Base-by-base conservation (phyloP, 1,139 yeast species). In the Sugiyamaella xylanicola region DNA sequence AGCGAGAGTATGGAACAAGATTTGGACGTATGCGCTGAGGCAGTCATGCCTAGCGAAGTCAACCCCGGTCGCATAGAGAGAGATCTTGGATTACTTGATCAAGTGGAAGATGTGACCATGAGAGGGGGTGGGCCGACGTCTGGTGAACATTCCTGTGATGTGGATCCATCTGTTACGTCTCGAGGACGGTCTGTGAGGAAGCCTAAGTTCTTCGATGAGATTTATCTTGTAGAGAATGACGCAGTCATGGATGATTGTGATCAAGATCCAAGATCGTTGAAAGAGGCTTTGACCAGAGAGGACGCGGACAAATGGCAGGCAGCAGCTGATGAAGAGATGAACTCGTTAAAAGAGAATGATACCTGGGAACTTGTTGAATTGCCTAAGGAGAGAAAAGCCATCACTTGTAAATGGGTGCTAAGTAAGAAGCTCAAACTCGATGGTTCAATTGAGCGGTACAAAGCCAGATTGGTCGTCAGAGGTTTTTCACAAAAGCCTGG, bases 381-480 rank as follows among this genome's bases (percentile, higher is more conserved):
- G 9, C 11, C 41, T 2, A 5, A 19, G 3, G 39, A n/a, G 15
- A 16, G 39, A 20, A 15, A 16, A 35, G 21, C 29, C 4, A 29
- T 46, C 5, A 13, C 15, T 9, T 13, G 25, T 15, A 46, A 9
- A 20, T 40, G 52, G 52, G 51, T 27, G 4, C 42, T 48, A 11
- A 2, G 13, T 4, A 2, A 8, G 19, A 48, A 48, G 22, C 15
- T 20, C 13, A 20, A 48, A 11, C 15, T 22, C 13, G 52, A 48
- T 11, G 52, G 52, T 9, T 16, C 19, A 4, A 17, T 48, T 48
- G 42, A 25, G 13, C 17, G 37, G n/a, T 48, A 35, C 29, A 48
- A 48, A 27, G 46, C 52, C 5, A 20, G 52, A 48, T 39, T 40
- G 15, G 52, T 48, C 15, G 44, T 29, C 21, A 36, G 25, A 27